A percentile compares a stretch with the other conserved stretches of the same genome.
phyloP scores from a whole-genome alignment of 2,329 filamentous ascomycete genomes.

The Hymenoscyphus scutula region DNA sequence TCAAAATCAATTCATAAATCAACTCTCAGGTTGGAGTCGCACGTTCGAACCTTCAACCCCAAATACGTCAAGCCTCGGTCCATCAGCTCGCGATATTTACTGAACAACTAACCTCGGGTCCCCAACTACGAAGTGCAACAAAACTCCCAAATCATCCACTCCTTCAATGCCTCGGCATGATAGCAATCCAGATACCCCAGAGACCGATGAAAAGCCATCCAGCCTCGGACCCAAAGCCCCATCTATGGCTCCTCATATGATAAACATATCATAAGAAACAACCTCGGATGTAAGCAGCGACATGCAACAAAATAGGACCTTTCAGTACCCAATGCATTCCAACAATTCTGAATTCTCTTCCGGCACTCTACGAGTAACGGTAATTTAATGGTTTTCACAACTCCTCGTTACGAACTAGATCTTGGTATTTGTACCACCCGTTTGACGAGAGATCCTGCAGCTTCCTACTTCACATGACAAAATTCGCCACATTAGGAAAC shows the following conservation, averaged over 20 bases:
- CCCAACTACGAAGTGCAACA: not conserved
- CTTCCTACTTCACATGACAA: too few relatives aligned
- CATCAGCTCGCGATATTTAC: not conserved
- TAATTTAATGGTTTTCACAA: not conserved
- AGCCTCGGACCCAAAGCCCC: not conserved
- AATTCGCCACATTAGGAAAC: not conserved
- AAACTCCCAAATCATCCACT: not conserved
- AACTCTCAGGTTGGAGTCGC: too few relatives aligned
- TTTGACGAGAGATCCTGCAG: not conserved
- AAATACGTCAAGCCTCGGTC: not conserved
- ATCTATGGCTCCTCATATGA: not conserved
- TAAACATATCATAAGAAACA: not conserved
- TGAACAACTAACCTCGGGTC: not conserved
- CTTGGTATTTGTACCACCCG: too few relatives aligned
- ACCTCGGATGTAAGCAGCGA: not conserved
- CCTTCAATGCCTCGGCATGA: not conserved
- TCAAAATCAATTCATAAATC: too few relatives aligned
- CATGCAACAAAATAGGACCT: not conserved
- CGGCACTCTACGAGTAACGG: too few relatives aligned
- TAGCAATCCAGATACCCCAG: not conserved
- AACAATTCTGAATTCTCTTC: too few relatives aligned
- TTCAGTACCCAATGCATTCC: not conserved
- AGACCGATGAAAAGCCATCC: not conserved
- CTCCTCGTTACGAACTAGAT: not conserved
- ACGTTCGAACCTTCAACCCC: too few relatives aligned